Base-by-base conservation (phyloP, 2,329 filamentous ascomycete species). In the Hypoxylon sp. region DNA sequence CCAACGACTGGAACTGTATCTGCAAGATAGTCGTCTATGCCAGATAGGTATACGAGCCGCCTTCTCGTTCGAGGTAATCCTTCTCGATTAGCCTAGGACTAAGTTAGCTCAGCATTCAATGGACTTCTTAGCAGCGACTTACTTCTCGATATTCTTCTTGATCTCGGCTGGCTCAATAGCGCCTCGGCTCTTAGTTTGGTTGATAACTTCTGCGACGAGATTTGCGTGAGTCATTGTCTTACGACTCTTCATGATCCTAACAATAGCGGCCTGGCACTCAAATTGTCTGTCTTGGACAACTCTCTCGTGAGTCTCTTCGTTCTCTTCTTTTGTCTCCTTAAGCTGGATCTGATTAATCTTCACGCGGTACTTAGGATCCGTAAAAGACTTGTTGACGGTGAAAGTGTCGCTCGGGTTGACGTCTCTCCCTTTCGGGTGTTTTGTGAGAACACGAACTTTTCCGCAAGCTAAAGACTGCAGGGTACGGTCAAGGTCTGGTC, bases 331-430 rank as follows among this genome's bases (percentile, higher is more conserved):
- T 0, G 96, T 98, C 81, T 99, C 96, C 80, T 96, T 96, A 53
- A 97, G 87, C 80, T 99, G 96, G 72, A 99, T 96, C 80, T 97
- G 95, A 81, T 98, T 99, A 83, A 99, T 97, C 83, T 99, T 99
- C 81, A 99, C 90, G 61, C 94, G 89, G 79, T 92, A 91, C 79
- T 96, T 97, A 19, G 90, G 86, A 75, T 97, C 91, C 2, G 82
- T 82, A 79, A 99, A 99, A 14, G 78, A 77, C 46, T 85, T 79
- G 81, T 97, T 97, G 74, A 97, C 90, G 0, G 88, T 88, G 74
- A 99, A 99, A 0, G 90, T 92, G 79, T 99, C 96, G 0, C 87
- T 92, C 0, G 83, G 75, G 63, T 87, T 86, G 70, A 99, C 89
- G 0, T 99, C 94, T 58, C 90, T 88, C 55, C 92, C 91, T 78